Conservation (phyloP, 2,329 filamentous ascomycete genomes). For the Cladophialophora chaetospira region DNA sequence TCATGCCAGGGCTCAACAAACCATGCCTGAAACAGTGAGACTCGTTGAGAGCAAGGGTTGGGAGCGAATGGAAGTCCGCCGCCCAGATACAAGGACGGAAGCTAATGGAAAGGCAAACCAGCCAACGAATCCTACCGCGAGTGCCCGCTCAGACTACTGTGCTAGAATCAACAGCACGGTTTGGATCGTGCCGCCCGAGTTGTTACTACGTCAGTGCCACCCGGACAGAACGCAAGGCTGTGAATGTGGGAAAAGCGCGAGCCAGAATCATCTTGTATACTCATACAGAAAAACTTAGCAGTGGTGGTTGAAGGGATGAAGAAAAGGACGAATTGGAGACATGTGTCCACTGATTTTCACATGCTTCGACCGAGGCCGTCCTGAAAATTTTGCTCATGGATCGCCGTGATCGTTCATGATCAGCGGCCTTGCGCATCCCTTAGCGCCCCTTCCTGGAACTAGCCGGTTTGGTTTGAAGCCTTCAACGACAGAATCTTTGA, state of each 20-base stretch:
- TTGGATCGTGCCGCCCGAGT: constrained; percentile 6
- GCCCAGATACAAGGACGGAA: constrained; percentile 6
- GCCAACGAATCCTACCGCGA: constrained; percentile 8
- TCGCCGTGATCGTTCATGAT: constrained; percentile 17
- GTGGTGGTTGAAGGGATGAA: background rate
- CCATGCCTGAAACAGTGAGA: constrained; percentile 9
- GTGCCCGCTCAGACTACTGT: constrained; percentile 7
- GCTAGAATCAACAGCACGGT: background rate
- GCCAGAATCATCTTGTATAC: too few relatives aligned
- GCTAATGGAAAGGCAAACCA: constrained; percentile 2
- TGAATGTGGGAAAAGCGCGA: too few relatives aligned
- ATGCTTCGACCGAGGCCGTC: constrained; percentile 14
- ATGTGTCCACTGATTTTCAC: constrained; percentile 21
- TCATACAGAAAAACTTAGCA: too few relatives aligned
- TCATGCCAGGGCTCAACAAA: constrained; percentile 14
- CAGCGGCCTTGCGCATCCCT: constrained; percentile 1
- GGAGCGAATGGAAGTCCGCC: constrained; percentile 5
- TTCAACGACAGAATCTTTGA: too few relatives aligned
- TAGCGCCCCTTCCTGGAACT: constrained; percentile 7
- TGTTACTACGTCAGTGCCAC: constrained; percentile 1
- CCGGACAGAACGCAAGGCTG: too few relatives aligned
- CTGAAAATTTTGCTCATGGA: constrained; percentile 14
- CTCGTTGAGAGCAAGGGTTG: constrained; percentile 1
- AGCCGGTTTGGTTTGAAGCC: background rate
- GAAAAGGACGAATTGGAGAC: too few relatives aligned